A percentile compares a stretch with the other conserved stretches of the same genome.
Conservation (phyloP, 345 rosid genomes). For the Pugionium dolabratum region DNA sequence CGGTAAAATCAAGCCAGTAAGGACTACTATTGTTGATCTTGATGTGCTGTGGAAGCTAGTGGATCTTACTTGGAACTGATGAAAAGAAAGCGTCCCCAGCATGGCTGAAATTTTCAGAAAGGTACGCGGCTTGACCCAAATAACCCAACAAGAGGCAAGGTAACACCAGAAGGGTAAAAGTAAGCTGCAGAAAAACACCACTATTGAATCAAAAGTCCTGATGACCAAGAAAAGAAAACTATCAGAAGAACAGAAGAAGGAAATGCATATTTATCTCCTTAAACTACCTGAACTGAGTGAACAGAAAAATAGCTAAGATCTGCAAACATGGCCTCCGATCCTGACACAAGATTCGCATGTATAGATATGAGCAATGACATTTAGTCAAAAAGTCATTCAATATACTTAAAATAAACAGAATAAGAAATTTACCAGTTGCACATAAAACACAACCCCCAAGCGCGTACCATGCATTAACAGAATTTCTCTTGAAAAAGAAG, state of each 20-base stretch:
- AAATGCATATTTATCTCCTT: conserved; percentile 25
- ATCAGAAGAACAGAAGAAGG: conserved; percentile 8
- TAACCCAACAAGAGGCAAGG: conserved; percentile 99
- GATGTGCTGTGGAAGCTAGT: conserved; percentile 36
- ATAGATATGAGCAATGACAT: conserved; percentile 18
- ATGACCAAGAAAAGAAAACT: conserved; percentile 28
- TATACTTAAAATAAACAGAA: conserved; percentile 7
- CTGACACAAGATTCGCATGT: conserved; percentile 49
- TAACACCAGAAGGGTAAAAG: conserved; percentile 87
- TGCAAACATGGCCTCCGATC: conserved; percentile 99
- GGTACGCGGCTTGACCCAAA: conserved; percentile 98
- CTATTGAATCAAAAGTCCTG: conserved; percentile 44
- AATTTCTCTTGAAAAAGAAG: conserved; percentile 82
- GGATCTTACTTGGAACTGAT: conserved; percentile 86
- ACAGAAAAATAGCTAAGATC: conserved; percentile 97
- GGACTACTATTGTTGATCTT: conserved; percentile 36
- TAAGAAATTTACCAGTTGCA: conserved; percentile 74
- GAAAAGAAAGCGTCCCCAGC: conserved; percentile 76
- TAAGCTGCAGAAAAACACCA: conserved; percentile 82
- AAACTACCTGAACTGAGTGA: conserved; percentile 88
- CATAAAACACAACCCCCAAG: conserved; percentile 97
- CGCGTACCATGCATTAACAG: conserved; percentile 84
- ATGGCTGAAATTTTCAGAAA: conserved; percentile 53
- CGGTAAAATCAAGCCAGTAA: conserved; percentile 28
- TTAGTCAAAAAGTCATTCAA: conserved; percentile 10